A percentile compares a stretch with the other conserved stretches of the same genome.
phyloP scores from a whole-genome alignment of 1,139 yeast species.

The Saccharomyces pastorianus region DNA sequence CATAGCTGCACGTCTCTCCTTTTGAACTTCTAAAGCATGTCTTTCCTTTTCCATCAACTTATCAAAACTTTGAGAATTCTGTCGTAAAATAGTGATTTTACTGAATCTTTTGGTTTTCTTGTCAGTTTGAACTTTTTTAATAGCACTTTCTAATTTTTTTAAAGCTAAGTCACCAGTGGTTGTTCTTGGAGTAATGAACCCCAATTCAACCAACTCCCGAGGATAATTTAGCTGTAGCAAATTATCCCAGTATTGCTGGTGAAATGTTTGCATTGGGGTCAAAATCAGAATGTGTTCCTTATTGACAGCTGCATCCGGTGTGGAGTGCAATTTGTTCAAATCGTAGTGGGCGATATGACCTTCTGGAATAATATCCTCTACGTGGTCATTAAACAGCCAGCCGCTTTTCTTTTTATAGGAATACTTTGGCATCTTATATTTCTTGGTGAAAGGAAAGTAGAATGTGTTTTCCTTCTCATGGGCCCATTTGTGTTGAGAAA shows the following conservation, averaged over 20 bases:
- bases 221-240: conserved; percentile 69
- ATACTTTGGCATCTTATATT: conserved; percentile 36
- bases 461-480: conserved; percentile 30
- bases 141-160: conserved; percentile 59
- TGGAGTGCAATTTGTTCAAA: conserved; percentile 64
- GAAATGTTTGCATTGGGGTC: conserved; percentile 83
- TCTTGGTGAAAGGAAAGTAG: conserved; percentile 30
- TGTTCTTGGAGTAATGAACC: conserved; percentile 81
- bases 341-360: conserved; percentile 81
- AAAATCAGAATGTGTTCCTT: conserved; percentile 74
- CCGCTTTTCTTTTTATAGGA: conserved; percentile 41
- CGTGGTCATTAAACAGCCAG: conserved; percentile 42
- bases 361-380: conserved; percentile 47
- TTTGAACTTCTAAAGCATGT: conserved; percentile 70
- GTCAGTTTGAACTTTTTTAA: conserved; percentile 58
- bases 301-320: conserved; percentile 61
- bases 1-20: conserved; percentile 82
- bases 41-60: conserved; percentile 73
- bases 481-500: conserved; percentile 30
- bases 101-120: conserved; percentile 55
- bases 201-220: conserved; percentile 73
- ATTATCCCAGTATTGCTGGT: conserved; percentile 82
- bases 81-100: conserved; percentile 80
- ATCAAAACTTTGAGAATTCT: conserved; percentile 70
- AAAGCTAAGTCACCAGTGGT: conserved; percentile 74